A percentile compares a stretch with the other conserved stretches of the same genome.
These are phyloP conservation scores for Tylopilus intermedius DNA, from an alignment of 768 basidiomycete species.

Conservation along the genomic window DNA sequence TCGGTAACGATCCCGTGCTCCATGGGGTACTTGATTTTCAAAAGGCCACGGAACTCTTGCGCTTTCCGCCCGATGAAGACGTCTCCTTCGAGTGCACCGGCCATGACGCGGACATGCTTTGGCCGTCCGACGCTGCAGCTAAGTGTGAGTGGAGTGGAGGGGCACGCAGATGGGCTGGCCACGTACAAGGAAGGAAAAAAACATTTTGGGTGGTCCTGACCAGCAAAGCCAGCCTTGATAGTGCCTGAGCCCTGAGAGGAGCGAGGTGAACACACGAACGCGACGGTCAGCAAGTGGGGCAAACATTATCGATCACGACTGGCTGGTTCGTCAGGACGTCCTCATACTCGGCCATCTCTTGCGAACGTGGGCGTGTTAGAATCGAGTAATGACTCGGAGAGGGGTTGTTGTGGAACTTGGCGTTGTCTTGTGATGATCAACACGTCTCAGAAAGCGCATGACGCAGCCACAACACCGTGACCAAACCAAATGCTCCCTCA, in stretches of 20 bases:
- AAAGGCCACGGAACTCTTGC: conserved; percentile 90
- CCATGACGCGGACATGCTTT: conserved; percentile 97
- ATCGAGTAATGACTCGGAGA: not conserved
- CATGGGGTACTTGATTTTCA: conserved; percentile 99
- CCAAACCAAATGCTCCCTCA: conserved; percentile 8
- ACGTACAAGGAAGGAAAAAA: conserved; percentile 99
- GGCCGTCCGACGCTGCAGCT: conserved; percentile 81
- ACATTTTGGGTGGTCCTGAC: conserved; percentile 98
- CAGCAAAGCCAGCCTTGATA: conserved; percentile 98
- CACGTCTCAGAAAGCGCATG: not conserved
- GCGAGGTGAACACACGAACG: conserved; percentile 23
- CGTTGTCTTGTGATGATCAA: conserved; percentile 1
- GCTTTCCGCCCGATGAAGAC: conserved; percentile 93
- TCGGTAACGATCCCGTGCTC: conserved; percentile 98
- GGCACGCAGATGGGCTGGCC: conserved; percentile 22
- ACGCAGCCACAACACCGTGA: conserved; percentile 9
- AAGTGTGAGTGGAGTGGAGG: conserved; percentile 21
- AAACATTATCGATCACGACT: conserved; percentile 96
- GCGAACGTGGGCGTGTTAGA: conserved; percentile 9
- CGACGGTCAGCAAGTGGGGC: conserved; percentile 28
- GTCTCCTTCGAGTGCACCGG: conserved; percentile 93
- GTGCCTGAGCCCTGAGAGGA: conserved; percentile 86
- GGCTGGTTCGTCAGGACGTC: conserved; percentile 97
- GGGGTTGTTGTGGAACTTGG: conserved; percentile 5
- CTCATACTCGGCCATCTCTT: conserved; percentile 77